These are phyloP conservation scores for Tremella mesenterica DNA, from an alignment of 768 basidiomycete genomes.

Conservation along the genomic window DNA sequence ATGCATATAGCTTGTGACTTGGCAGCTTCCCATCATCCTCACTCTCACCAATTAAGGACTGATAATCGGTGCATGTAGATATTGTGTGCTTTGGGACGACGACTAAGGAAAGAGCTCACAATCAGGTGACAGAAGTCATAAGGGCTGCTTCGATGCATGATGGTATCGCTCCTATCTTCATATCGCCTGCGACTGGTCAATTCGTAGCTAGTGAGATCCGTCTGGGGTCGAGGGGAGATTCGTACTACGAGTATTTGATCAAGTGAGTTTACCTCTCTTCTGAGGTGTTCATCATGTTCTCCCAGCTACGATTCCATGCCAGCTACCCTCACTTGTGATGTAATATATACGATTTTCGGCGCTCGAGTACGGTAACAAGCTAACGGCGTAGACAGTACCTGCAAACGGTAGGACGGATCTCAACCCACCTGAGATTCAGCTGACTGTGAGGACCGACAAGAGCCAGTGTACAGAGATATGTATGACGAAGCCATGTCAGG, in stretches of 20 bases:
- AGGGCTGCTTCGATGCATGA: conserved; percentile 56
- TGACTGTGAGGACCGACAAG: conserved; percentile 51
- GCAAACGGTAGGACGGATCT: conserved; percentile 55
- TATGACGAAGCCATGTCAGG: conserved; percentile 78
- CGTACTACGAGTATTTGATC: conserved; percentile 83
- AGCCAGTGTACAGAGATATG: conserved; percentile 72
- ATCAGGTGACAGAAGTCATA: conserved; percentile 62
- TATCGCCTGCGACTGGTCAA: conserved; percentile 56
- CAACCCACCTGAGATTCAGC: background rate
- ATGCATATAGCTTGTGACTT: background rate
- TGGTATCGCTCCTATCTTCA: conserved; percentile 74
- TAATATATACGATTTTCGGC: too few relatives aligned
- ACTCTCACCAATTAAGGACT: conserved; percentile 45
- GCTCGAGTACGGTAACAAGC: too few relatives aligned
- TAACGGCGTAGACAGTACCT: conserved; percentile 76
- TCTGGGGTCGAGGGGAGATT: conserved; percentile 84
- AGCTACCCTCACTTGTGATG: background rate
- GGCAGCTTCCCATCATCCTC: background rate
- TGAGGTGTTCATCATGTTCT: too few relatives aligned
- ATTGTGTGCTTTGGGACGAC: background rate
- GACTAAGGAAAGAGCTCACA: background rate
- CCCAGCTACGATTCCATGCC: background rate
- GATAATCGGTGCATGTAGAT: background rate
- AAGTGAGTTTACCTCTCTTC: too few relatives aligned
- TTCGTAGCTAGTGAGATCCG: conserved; percentile 67